A percentile compares a stretch with the other conserved stretches of the same genome.
Evolutionary conservation across 108 stramenopile genomes (phyloP).

Genomic region (Tribonema minus): DNA sequence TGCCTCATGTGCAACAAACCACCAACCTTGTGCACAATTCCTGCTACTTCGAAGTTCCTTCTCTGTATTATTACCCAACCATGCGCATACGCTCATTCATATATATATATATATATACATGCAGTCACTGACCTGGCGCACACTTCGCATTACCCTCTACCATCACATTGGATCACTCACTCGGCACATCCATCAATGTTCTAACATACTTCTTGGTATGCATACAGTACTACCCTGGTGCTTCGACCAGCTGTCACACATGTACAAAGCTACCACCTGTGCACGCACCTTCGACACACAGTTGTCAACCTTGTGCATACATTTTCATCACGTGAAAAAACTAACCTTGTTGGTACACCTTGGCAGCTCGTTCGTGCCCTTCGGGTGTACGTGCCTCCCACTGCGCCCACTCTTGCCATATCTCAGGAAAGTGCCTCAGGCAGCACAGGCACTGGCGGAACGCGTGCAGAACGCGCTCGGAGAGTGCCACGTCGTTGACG

Average conservation of each 20-base stretch:
- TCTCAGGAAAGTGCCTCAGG: conserved; percentile 24
- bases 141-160: too few relatives aligned
- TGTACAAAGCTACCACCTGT: neutral
- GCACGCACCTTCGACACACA: neutral
- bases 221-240: too few relatives aligned
- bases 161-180: too few relatives aligned
- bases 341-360: neutral
- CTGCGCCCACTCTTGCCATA: neutral
- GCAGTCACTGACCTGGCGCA: too few relatives aligned
- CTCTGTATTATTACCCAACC: too few relatives aligned
- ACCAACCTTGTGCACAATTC: too few relatives aligned
- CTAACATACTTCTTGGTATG: too few relatives aligned
- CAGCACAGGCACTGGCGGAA: conserved; percentile 29
- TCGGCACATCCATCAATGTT: too few relatives aligned
- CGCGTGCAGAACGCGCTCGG: conserved; percentile 10
- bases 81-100: too few relatives aligned
- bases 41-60: too few relatives aligned
- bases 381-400: neutral
- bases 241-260: too few relatives aligned
- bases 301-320: neutral
- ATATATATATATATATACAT: too few relatives aligned
- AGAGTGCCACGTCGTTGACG: conserved; percentile 12
- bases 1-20: neutral
- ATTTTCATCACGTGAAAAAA: neutral
- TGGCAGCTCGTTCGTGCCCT: neutral